Evolutionary conservation across 495 filamentous ascomycete species (phyloP), one percentile per base, ranked within the genome.

Genomic region (Durotheca rogersii): DNA sequence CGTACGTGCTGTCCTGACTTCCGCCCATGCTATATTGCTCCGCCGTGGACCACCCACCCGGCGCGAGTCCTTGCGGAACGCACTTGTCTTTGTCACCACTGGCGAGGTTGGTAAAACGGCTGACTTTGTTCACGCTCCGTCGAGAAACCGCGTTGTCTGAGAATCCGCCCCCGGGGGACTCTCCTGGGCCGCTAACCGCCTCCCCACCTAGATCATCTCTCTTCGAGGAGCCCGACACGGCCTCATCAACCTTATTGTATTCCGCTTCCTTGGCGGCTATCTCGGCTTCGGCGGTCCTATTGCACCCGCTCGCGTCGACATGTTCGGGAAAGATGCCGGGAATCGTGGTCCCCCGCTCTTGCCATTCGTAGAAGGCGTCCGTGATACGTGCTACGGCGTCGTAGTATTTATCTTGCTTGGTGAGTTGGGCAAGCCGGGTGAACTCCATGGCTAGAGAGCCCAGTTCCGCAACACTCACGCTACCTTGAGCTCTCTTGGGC

Each of bases 361-460:
- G 92, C 64, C 83, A 82, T 32, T 83, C 81, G 52, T 92, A 87
- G 12, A 98, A 75, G 33, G 87, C 87, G 58, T 96, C 78, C 2
- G 90, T 95, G 57, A 98, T 89, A 20, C 94, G 85, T 31, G 92
- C 89, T 54, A 97, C 78, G 1, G 94, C 93, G 73, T 98, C 93
- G 53, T 96, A 98, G 68, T 97, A 98, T 56, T 83, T 91, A 30
- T 84, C 67, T 37, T 96, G 74, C 49, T 86, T 83, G 6, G 94
- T 97, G 50, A 98, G 74, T 65, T 97, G 93, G 3, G 93, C 87
- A 32, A 98, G 76, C 17, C 93, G 82, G 4, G 93, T 98, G 64
- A 97, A 96, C 68, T 98, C 93, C 68, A 98, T 75, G n/a, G 86
- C 85, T 32, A 98, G 75, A 15, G 89, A 90, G 6, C 93, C 94